These are phyloP conservation scores for Apiospora koreana DNA, from an alignment of 2,329 filamentous ascomycete species.

Conservation along the genomic window DNA sequence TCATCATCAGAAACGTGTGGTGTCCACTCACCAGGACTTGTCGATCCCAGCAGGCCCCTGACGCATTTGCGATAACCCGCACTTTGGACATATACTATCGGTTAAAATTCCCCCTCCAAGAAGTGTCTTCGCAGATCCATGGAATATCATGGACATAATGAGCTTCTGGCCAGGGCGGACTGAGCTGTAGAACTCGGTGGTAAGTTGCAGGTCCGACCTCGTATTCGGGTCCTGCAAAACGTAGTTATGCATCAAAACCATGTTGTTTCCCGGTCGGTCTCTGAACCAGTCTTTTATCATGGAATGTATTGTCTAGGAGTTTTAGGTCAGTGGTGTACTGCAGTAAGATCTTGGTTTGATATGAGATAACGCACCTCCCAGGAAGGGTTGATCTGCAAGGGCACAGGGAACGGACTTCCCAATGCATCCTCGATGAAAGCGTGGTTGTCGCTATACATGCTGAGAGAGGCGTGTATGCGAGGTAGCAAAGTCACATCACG, in stretches of 20 bases:
- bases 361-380: neutral
- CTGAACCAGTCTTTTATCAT: neutral
- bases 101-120: neutral
- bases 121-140: neutral
- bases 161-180: neutral
- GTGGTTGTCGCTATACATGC: neutral
- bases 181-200: neutral
- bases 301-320: neutral
- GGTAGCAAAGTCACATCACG: neutral
- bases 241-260: neutral
- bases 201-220: neutral
- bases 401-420: neutral
- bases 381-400: neutral
- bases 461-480: neutral
- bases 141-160: neutral
- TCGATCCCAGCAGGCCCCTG: neutral
- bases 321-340: neutral
- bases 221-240: neutral
- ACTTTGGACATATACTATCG: neutral
- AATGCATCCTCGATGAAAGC: constrained; percentile 11
- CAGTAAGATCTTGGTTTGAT: neutral
- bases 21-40: neutral
- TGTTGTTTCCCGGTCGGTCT: neutral
- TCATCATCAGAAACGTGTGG: neutral
- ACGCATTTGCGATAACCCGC: neutral